A percentile compares a stretch with the other conserved stretches of the same genome.
These are phyloP conservation scores for Taxillus chinensis DNA, from an alignment of 164 flowering plant species.

Conservation along the genomic window DNA sequence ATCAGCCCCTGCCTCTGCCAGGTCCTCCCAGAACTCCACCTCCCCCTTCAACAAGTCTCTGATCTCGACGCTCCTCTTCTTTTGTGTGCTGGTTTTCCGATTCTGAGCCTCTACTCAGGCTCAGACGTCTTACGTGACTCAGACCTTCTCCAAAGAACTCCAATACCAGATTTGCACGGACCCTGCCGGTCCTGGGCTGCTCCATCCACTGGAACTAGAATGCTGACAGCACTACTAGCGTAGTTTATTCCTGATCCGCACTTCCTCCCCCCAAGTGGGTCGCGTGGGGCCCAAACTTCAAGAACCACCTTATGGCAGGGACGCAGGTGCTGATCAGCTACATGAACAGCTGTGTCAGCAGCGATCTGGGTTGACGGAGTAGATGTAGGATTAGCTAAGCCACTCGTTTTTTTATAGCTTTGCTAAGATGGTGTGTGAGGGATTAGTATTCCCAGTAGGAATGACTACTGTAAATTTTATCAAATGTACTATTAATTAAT, in stretches of 20 bases:
- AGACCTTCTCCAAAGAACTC: constrained; percentile 25
- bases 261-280: constrained; percentile 28
- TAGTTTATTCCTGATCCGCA: constrained; percentile 34
- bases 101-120: constrained; percentile 34
- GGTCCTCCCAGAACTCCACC: too few relatives aligned
- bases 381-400: too few relatives aligned
- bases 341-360: constrained; percentile 22
- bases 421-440: too few relatives aligned
- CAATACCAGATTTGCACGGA: constrained; percentile 15
- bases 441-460: too few relatives aligned
- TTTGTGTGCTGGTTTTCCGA: constrained; percentile 20
- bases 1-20: too few relatives aligned
- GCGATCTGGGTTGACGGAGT: too few relatives aligned
- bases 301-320: constrained; percentile 30
- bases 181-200: constrained; percentile 19
- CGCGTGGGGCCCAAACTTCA: constrained; percentile 58
- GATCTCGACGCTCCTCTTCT: constrained; percentile 12
- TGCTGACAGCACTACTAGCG: constrained; percentile 11
- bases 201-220: constrained; percentile 28
- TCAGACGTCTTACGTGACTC: constrained; percentile 45
- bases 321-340: constrained; percentile 48
- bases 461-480: too few relatives aligned
- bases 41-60: background rate
- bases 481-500: too few relatives aligned
- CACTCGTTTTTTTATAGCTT: too few relatives aligned